Percentiles rank a stretch among this genome's conserved stretches.
phyloP scores from a whole-genome alignment of 345 rosid species.

The Eucalyptus globulus region DNA sequence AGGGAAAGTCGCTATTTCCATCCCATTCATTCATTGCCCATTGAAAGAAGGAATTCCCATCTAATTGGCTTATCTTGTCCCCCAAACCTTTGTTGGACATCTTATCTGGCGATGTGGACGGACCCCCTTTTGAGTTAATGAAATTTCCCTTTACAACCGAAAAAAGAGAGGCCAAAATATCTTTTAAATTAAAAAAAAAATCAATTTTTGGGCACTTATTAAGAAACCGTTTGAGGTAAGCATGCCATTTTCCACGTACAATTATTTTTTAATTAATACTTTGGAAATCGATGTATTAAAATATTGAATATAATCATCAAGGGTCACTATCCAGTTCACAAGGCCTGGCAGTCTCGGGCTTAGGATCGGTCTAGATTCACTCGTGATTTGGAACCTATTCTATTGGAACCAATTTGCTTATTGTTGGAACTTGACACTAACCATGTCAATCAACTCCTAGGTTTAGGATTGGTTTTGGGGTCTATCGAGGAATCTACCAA shows the following conservation, averaged over 20 bases:
- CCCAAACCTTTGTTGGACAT: too few species aligned
- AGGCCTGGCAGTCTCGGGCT: rapidly evolving
- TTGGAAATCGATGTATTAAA: neutral
- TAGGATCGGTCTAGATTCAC: rapidly evolving
- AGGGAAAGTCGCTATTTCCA: neutral
- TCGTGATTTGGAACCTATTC: too few species aligned
- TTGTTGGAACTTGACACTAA: neutral
- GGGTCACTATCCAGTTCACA: too few species aligned
- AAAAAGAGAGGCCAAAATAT: neutral
- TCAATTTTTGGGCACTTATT: neutral
- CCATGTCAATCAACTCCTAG: neutral
- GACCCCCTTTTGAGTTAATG: too few species aligned
- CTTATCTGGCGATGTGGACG: too few species aligned
- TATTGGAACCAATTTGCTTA: neutral
- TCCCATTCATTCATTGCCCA: neutral
- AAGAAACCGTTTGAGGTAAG: neutral
- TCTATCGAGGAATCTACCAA: rapidly evolving
- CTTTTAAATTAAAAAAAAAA: neutral
- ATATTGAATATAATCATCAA: neutral
- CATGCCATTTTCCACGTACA: neutral
- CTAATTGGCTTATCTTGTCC: too few species aligned
- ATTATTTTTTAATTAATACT: neutral
- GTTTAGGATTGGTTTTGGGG: too few species aligned
- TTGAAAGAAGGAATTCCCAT: too few species aligned
- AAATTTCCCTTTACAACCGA: too few species aligned